These are phyloP conservation scores for Trichoderma koningii DNA, from an alignment of 2,329 filamentous ascomycete species.

Conservation along the genomic window DNA sequence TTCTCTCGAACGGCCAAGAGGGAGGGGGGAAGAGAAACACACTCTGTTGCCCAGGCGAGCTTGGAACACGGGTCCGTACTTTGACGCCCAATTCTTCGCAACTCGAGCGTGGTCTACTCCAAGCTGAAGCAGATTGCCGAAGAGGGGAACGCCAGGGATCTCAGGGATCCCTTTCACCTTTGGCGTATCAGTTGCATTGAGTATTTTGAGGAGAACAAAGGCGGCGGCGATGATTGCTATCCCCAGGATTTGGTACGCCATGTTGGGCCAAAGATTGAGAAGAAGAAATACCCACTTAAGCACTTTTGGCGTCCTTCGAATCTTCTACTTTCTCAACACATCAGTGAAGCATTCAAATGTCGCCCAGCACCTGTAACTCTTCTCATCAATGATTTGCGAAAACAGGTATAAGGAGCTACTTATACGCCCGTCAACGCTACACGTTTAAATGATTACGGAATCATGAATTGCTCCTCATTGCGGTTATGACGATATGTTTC, in stretches of 20 bases:
- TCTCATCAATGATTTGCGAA: neutral
- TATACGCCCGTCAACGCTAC: neutral
- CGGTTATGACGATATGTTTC: neutral
- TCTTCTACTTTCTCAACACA: neutral
- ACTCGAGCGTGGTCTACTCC: constrained; percentile 59
- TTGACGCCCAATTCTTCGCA: constrained; percentile 58
- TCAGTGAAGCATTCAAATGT: neutral
- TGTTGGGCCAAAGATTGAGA: constrained; percentile 23
- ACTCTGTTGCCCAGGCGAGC: constrained; percentile 69
- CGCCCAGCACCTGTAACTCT: neutral
- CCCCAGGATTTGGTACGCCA: constrained; percentile 31
- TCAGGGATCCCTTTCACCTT: constrained; percentile 65
- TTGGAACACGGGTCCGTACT: constrained; percentile 67
- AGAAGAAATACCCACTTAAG: neutral
- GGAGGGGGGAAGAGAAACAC: constrained; percentile 25
- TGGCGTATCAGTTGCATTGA: constrained; percentile 56
- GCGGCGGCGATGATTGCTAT: constrained; percentile 28
- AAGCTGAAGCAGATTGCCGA: constrained; percentile 64
- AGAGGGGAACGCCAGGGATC: constrained; percentile 61
- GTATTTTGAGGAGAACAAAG: constrained; percentile 36
- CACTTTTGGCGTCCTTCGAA: neutral
- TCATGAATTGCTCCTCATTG: neutral
- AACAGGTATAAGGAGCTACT: neutral
- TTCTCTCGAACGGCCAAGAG: neutral
- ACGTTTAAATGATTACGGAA: neutral